Evolutionary conservation across 768 basidiomycete species (phyloP).

Genomic region (Mrakia frigida): DNA sequence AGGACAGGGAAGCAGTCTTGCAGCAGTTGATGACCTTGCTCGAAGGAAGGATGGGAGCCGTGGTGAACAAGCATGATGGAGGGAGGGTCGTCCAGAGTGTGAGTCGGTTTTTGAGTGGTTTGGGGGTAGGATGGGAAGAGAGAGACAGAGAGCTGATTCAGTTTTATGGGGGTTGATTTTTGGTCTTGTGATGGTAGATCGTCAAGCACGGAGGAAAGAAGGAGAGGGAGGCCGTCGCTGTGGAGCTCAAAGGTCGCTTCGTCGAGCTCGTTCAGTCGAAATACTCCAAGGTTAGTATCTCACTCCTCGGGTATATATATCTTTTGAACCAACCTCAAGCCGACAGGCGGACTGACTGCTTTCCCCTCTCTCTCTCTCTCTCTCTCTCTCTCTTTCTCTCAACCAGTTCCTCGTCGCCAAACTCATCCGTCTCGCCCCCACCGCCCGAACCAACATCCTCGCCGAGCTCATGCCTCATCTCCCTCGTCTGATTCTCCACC

Average conservation of each 20-base stretch:
- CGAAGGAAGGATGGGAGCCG: constrained; percentile 74
- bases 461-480: constrained; percentile 71
- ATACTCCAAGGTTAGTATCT: constrained; percentile 70
- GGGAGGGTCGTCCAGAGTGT: constrained; percentile 52
- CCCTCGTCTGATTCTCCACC: constrained; percentile 70
- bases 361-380: not conserved
- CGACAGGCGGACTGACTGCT: not conserved
- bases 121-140: not conserved
- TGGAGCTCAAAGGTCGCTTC: constrained; percentile 75
- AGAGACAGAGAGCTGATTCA: not conserved
- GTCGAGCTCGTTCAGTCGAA: constrained; percentile 73
- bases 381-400: not conserved
- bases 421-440: constrained; percentile 55
- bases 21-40: constrained; percentile 68
- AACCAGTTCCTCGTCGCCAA: constrained; percentile 72
- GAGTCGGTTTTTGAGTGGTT: constrained; percentile 43
- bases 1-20: constrained; percentile 70
- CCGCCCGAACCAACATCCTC: constrained; percentile 70
- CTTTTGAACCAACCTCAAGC: not conserved
- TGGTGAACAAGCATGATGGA: constrained; percentile 87
- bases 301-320: not conserved
- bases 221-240: constrained; percentile 73
- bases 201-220: constrained; percentile 72
- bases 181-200: constrained; percentile 43
- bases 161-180: not conserved